A percentile compares a stretch with the other conserved stretches of the same genome.
Conservation (phyloP, 2,329 filamentous ascomycete genomes). For the Torrubiella hemipterigena region DNA sequence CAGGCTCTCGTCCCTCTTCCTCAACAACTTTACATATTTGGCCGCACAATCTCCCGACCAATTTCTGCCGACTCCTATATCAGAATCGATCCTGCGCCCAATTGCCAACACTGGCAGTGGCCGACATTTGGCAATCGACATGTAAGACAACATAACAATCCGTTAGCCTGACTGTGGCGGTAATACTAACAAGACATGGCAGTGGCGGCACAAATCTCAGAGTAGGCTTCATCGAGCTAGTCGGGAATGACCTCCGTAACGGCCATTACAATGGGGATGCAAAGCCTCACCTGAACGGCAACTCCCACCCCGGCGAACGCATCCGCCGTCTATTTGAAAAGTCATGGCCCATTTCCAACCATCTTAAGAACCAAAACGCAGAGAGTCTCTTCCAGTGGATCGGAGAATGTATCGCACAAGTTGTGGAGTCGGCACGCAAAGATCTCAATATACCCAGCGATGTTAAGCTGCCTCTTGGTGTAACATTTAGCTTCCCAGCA, state of each 20-base stretch:
- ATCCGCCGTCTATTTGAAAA: slow-evolving; percentile 52
- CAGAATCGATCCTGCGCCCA: slow-evolving; percentile 43
- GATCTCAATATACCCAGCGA: slow-evolving; percentile 26
- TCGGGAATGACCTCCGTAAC: too few relatives aligned
- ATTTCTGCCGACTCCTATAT: slow-evolving; percentile 50
- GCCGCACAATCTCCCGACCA: slow-evolving; percentile 41
- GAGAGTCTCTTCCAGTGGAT: slow-evolving; percentile 75
- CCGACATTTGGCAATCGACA: slow-evolving; percentile 51
- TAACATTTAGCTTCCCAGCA: slow-evolving; percentile 63
- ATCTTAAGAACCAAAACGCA: slow-evolving; percentile 61
- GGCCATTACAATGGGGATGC: slow-evolving; percentile 17
- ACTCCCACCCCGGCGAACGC: slow-evolving; percentile 16
- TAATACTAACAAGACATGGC: slow-evolving; percentile 16
- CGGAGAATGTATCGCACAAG: slow-evolving; percentile 61
- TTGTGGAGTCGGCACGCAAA: slow-evolving; percentile 47
- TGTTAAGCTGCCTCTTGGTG: slow-evolving; percentile 47
- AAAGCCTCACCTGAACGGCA: slow-evolving; percentile 9
- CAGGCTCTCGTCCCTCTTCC: slow-evolving; percentile 34
- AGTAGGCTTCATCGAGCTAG: slow-evolving; percentile 54
- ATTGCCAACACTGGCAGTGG: slow-evolving; percentile 27
- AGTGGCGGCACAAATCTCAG: slow-evolving; percentile 59
- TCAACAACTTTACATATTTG: slow-evolving; percentile 33
- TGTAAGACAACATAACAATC: too few relatives aligned
- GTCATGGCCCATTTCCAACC: slow-evolving; percentile 62
- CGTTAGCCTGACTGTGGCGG: neutral